Base-by-base conservation (phyloP, 306 rosid species). In the Pueraria montana region DNA sequence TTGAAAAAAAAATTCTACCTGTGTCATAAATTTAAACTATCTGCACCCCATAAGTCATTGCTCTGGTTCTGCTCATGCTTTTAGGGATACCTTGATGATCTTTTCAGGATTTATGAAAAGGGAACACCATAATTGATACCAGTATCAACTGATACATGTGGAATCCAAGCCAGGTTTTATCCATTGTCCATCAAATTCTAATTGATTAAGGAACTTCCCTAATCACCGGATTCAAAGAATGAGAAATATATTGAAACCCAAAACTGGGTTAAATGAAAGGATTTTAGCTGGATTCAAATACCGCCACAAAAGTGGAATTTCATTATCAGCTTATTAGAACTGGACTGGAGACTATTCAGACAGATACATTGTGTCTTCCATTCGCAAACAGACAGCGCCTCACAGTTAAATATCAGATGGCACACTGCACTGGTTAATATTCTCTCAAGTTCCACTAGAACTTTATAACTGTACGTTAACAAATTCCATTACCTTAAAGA, bases 401-500 rank as follows among this genome's bases (percentile, higher is more conserved):
- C 11, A 52, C 70, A 72, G 64, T 84, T 21, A 42, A 48, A 74
- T 34, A 79, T 45, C 77, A 72, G 73, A 77, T 77, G 81, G 43
- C 66, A 43, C 65, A 43, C 49, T 76, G 65, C 56, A 48, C 45
- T 27, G 63, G 52, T 40, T 66, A 67, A 65, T 50, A 59, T 66
- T 77, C 58, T 82, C 81, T 43, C 43, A 74, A 38, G 49, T 48
- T 48, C 59, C 77, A 49, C 58, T 52, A 82, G 38, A 82, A 79
- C 72, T 58, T 72, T 42, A 34, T 14, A 74, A 52, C 53, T 23
- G 58, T 77, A 36, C 45, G 46, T 16, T 27, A 71, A 76, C 56
- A 8, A 68, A 73, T 43, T 21, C 23, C 55, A 30, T 82, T 89
- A 93, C 99, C 94, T 92, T 59, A 96, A 92, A 81, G 99, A 82